Conservation (phyloP, 495 filamentous ascomycete genomes). For the Xylaria nigripes region DNA sequence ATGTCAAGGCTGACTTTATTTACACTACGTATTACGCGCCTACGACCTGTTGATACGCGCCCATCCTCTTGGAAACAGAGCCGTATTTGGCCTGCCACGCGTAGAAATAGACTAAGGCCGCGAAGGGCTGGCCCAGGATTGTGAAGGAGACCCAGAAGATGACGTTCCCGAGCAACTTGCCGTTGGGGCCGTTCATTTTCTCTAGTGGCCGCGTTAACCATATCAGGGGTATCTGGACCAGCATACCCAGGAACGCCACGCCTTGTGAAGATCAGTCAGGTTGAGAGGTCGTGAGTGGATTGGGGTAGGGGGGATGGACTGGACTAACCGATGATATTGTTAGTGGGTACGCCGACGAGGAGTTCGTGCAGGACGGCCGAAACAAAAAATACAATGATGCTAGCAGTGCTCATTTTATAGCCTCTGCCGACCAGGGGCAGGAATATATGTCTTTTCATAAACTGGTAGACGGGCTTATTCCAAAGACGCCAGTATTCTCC, state of each 20-base stretch:
- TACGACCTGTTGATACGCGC: conserved; percentile 5
- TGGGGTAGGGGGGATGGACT: background rate
- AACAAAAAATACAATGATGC: conserved; percentile 71
- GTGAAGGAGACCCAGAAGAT: conserved; percentile 97
- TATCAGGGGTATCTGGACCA: conserved; percentile 85
- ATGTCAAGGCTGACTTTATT: background rate
- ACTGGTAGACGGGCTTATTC: conserved; percentile 95
- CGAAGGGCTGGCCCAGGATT: conserved; percentile 85
- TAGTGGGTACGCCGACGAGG: conserved; percentile 88
- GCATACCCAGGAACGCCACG: conserved; percentile 89
- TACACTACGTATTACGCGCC: background rate
- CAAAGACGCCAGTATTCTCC: conserved; percentile 90
- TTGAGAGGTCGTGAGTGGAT: background rate
- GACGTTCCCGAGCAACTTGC: conserved; percentile 72
- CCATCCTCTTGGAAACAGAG: conserved; percentile 42
- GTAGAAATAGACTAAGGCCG: conserved; percentile 87
- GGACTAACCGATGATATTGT: conserved; percentile 75
- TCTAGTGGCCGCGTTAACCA: conserved; percentile 68
- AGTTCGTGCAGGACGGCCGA: conserved; percentile 87
- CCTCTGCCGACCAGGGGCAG: conserved; percentile 76
- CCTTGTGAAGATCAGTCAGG: conserved; percentile 38
- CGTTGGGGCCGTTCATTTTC: conserved; percentile 63
- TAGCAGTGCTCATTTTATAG: conserved; percentile 57
- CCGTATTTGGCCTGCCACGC: conserved; percentile 99
- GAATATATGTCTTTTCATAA: conserved; percentile 91